These are phyloP conservation scores for Petunia hybrid DNA, from an alignment of 305 asterid species.

Conservation along the genomic window DNA sequence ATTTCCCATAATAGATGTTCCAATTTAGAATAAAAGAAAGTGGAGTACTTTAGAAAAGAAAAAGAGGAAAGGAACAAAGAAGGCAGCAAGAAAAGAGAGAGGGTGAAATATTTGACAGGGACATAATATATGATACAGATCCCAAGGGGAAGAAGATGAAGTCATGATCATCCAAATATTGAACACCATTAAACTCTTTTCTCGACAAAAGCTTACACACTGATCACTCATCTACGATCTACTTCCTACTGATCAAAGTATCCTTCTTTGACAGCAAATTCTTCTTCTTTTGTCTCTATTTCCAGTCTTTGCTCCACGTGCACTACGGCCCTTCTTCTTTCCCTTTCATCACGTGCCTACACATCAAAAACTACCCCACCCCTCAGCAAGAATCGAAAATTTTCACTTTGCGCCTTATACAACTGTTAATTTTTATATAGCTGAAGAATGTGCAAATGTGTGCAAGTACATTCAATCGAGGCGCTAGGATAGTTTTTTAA, in stretches of 20 bases:
- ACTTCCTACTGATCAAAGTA: background rate
- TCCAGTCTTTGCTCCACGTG: slow-evolving; percentile 38
- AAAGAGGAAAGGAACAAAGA: background rate
- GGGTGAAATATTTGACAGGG: slow-evolving; percentile 7
- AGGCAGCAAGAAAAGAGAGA: slow-evolving; percentile 8
- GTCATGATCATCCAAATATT: background rate
- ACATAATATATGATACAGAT: slow-evolving; percentile 13
- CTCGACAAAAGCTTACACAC: slow-evolving; percentile 40
- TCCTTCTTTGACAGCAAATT: slow-evolving; percentile 32
- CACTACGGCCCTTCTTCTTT: slow-evolving; percentile 19
- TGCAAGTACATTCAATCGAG: no score
- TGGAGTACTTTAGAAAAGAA: background rate
- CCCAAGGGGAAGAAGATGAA: slow-evolving; percentile 32
- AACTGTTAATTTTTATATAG: no score
- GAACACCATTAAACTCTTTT: slow-evolving; percentile 28
- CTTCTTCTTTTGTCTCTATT: slow-evolving; percentile 34
- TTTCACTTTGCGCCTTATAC: no score
- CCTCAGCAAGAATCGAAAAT: no score
- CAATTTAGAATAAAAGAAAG: background rate
- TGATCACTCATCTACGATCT: slow-evolving; percentile 20
- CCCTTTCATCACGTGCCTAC: background rate
- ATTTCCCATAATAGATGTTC: background rate
- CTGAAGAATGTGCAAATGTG: no score
- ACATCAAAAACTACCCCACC: no score
- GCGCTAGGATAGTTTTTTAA: no score